Conservation (phyloP, 139 green algal genomes). For the Chlorella sp. region DNA sequence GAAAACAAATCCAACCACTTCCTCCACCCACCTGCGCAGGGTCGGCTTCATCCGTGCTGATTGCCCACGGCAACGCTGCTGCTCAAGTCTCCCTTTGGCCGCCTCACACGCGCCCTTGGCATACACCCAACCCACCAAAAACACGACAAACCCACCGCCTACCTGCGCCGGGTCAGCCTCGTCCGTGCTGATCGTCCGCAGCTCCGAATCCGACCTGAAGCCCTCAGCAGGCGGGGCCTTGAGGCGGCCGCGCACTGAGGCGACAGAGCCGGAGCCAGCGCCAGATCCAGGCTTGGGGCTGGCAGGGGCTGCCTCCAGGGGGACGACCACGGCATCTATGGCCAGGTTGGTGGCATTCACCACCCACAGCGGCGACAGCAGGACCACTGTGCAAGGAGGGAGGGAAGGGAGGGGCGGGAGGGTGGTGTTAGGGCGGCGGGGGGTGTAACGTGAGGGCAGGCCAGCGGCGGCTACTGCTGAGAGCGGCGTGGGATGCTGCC, state of each 20-base stretch:
- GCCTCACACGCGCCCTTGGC: too few species aligned
- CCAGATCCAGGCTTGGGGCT: background rate
- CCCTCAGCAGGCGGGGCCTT: background rate
- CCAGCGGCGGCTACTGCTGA: background rate
- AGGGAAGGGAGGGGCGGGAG: background rate
- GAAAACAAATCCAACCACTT: too few species aligned
- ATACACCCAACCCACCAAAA: too few species aligned
- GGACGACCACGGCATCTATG: constrained; percentile 61
- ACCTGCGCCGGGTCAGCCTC: background rate
- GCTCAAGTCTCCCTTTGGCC: too few species aligned
- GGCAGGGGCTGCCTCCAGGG: background rate
- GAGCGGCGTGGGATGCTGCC: background rate
- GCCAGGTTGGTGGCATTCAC: constrained; percentile 79
- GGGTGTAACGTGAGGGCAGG: background rate
- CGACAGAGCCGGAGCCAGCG: background rate
- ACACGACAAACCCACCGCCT: too few species aligned
- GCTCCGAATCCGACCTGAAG: background rate
- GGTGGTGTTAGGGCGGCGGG: background rate
- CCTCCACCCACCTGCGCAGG: background rate
- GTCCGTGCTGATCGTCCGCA: constrained; percentile 13
- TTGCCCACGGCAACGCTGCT: too few species aligned
- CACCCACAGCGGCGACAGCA: constrained; percentile 79
- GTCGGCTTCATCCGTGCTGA: constrained; percentile 3
- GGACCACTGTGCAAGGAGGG: constrained; percentile 38
- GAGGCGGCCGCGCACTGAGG: background rate